Base-by-base conservation (phyloP, 139 green algal species). In the Micractinium sp. region DNA sequence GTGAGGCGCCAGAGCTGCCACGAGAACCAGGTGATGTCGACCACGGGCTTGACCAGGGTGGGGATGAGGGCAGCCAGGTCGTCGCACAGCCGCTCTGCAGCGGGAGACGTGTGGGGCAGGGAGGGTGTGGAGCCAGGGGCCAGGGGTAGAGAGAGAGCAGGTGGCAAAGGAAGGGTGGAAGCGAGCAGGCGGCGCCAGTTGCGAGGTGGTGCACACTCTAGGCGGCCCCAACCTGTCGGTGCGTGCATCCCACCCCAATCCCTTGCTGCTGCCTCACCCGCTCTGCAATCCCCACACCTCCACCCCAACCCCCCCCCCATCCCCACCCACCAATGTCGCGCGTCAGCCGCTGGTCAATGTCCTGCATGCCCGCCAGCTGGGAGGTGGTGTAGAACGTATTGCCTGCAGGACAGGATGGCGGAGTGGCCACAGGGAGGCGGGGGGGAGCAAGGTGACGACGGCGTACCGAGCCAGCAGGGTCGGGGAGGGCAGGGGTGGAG, bases 21-120 rank as follows among this genome's bases (percentile, higher is more conserved):
- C 41, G 89, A 93, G 89, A 96, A 97, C 95, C 95, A 97, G 73
- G 89, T 35, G 53, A 96, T 91, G 87, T 97, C 95, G 41, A 97
- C 91, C 39, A 96, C 86, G 2, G 95, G 95, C 91, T 97, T 96
- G 69, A 97, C 94, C 75, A 96, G 81, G 84, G 73, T 95, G 77
- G 95, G 95, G 35, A 97, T 93, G 23, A 97, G 93, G 66, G 90
- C 89, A 22, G 95, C 90, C 36, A 97, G 89, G 86, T 97, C 95
- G 67, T 91, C 89, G 80, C 91, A 92, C 35, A 97, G 91, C 41
- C 93, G 90, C 83, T 96, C 92, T 88, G 85, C n/a, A 27, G 67
- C 19, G 35, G 23, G 82, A 9, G 2, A 25, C n/a, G 81, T 3
- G 53, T 13, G n/a, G 56, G 60, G 36, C 3, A 23, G 35, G 63